Base-by-base conservation (phyloP, 2,329 filamentous ascomycete genomes). In the Fusarium sp. region DNA sequence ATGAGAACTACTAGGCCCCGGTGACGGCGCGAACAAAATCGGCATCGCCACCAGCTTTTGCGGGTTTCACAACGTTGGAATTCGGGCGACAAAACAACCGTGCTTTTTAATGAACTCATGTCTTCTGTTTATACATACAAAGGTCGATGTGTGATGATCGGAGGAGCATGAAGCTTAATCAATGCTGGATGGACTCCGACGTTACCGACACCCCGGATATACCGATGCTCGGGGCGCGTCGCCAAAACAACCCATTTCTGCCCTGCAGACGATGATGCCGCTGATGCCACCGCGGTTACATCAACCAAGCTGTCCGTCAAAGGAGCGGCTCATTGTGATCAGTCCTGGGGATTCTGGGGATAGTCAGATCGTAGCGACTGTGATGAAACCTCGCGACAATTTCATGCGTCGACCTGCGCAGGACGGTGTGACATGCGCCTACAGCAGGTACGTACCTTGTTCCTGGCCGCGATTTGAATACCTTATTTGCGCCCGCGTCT, bases 131-230 rank as follows among this genome's bases (percentile, higher is more conserved):
- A 26, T 35, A 22, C 15, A 36, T 36, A 36, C 17, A 22, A 42
- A 11, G 6, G 14, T 24, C 20, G 30, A 47, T 15, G 24, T 24
- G 35, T 47, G 41, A 28, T n/a, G 48, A 58, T 20, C 32, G 22
- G 41, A 42, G 20, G n/a, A 26, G 32, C n/a, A 24, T n/a, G n/a
- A 44, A 58, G 50, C n/a, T 51, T 39, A 22, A 50, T 55, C 22
- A 35, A 47, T 42, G 58, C 22, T 39, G 42, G 51, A 38, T 35
- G 30, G 28, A 51, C 39, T 63, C 70, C 70, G 66, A 73, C 48
- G 39, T 67, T 73, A 60, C 70, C 70, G 70, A 73, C 51, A 41
- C 48, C 53, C 70, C 61, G 70, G 70, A 41, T 63, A 67, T 70
- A 60, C 56, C 57, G 61, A 74, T 74, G 59, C 67, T 48, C 59